These are phyloP conservation scores for Trichoderma sp. DNA, from an alignment of 2,329 filamentous ascomycete species.

Conservation along the genomic window DNA sequence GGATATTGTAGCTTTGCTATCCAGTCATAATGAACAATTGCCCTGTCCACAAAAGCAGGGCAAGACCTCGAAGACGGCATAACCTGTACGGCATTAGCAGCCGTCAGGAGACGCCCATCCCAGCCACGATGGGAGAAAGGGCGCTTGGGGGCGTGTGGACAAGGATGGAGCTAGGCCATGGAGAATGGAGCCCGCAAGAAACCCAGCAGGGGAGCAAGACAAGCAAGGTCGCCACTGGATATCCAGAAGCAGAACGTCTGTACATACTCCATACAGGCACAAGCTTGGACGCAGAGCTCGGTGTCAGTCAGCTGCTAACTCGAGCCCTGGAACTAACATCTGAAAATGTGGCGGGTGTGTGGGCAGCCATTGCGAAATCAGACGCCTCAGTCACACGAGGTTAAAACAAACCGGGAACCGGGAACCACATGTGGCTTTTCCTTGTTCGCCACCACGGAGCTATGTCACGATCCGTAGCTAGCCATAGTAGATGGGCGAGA, in stretches of 20 bases:
- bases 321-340: conserved; percentile 13
- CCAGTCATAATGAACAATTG: neutral
- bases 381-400: conserved; percentile 15
- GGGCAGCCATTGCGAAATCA: conserved; percentile 4
- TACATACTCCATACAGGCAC: neutral
- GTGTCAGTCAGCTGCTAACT: conserved; percentile 5
- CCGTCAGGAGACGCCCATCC: conserved; percentile 5
- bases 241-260: neutral
- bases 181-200: conserved; percentile 11
- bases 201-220: conserved; percentile 4
- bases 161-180: conserved; percentile 17
- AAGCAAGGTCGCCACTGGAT: conserved; percentile 1
- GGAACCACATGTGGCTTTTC: conserved; percentile 11
- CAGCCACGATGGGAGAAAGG: conserved; percentile 6
- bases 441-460: conserved; percentile 11
- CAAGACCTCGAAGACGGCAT: neutral
- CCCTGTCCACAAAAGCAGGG: neutral
- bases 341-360: conserved; percentile 10
- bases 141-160: conserved; percentile 14
- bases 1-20: neutral
- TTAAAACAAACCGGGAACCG: conserved; percentile 16
- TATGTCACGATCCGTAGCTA: conserved; percentile 13
- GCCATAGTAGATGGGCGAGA: neutral
- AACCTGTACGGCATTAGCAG: neutral
- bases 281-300: neutral